Evolutionary conservation across 2,329 filamentous ascomycete genomes (phyloP).

Genomic region (Trichoderma arundinaceum): DNA sequence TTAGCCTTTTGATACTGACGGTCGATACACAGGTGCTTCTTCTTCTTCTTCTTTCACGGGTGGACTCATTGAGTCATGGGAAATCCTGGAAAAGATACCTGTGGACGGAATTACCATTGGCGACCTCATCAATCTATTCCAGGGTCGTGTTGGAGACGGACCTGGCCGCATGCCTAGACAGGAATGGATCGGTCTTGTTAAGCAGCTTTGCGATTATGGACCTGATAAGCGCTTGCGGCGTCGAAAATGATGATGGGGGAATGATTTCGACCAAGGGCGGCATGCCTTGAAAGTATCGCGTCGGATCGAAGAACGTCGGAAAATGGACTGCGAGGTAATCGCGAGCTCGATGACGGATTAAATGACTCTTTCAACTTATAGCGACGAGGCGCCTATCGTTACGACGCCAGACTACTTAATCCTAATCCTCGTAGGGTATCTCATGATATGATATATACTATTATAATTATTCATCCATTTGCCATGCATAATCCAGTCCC

Average conservation of each 20-base stretch:
- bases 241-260: slow-evolving; percentile 41
- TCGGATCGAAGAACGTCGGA: neutral
- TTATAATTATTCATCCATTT: slow-evolving; percentile 81
- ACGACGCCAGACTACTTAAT: slow-evolving; percentile 1
- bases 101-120: slow-evolving; percentile 60
- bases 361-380: neutral
- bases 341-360: neutral
- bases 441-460: slow-evolving; percentile 17
- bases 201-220: slow-evolving; percentile 59
- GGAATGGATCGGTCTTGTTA: slow-evolving; percentile 66
- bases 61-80: slow-evolving; percentile 52
- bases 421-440: slow-evolving; percentile 19
- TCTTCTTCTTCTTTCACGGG: slow-evolving; percentile 44
- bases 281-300: neutral
- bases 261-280: neutral
- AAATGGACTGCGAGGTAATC: neutral
- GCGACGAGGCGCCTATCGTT: slow-evolving; percentile 3
- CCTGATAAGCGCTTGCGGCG: slow-evolving; percentile 59
- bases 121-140: slow-evolving; percentile 60
- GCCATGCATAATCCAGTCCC: slow-evolving; percentile 88
- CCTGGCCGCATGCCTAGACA: slow-evolving; percentile 58
- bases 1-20: slow-evolving; percentile 17
- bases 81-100: slow-evolving; percentile 61
- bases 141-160: slow-evolving; percentile 57
- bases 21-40: slow-evolving; percentile 38